Evolutionary conservation across 768 basidiomycete genomes (phyloP).

Genomic region (Lentinus brumalis): DNA sequence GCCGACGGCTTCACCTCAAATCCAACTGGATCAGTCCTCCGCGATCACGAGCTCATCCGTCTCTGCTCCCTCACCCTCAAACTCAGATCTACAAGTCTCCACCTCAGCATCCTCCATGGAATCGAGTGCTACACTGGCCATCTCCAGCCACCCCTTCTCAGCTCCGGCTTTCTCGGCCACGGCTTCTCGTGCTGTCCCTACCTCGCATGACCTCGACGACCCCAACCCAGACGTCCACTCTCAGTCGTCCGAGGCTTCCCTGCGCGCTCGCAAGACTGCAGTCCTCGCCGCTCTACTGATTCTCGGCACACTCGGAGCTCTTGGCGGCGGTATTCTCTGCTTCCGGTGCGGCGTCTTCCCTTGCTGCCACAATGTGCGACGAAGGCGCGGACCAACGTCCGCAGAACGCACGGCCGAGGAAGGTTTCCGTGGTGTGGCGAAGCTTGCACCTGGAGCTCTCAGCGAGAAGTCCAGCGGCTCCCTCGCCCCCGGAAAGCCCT

Average conservation of each 20-base stretch:
- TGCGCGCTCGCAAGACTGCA: constrained; percentile 10
- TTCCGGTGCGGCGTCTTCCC: constrained; percentile 20
- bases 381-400: constrained; percentile 1
- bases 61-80: not conserved
- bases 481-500: constrained; percentile 16
- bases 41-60: not conserved
- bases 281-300: constrained; percentile 22
- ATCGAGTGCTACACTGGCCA: not conserved
- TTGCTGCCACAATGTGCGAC: constrained; percentile 7
- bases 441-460: not conserved
- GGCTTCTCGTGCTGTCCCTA: constrained; percentile 2
- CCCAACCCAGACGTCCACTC: constrained; percentile 11
- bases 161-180: not conserved
- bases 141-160: not conserved
- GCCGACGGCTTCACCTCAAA: not conserved
- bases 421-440: constrained; percentile 7
- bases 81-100: not conserved
- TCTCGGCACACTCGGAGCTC: constrained; percentile 14
- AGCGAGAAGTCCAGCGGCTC: constrained; percentile 14
- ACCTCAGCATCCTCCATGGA: too few relatives aligned
- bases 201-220: constrained; percentile 4
- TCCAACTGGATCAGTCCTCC: too few relatives aligned
- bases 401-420: constrained; percentile 7
- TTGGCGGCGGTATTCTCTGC: constrained; percentile 16
- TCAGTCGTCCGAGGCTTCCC: constrained; percentile 1